Base-by-base conservation (phyloP, 495 filamentous ascomycete genomes). In the Aspergillus bridgeri region DNA sequence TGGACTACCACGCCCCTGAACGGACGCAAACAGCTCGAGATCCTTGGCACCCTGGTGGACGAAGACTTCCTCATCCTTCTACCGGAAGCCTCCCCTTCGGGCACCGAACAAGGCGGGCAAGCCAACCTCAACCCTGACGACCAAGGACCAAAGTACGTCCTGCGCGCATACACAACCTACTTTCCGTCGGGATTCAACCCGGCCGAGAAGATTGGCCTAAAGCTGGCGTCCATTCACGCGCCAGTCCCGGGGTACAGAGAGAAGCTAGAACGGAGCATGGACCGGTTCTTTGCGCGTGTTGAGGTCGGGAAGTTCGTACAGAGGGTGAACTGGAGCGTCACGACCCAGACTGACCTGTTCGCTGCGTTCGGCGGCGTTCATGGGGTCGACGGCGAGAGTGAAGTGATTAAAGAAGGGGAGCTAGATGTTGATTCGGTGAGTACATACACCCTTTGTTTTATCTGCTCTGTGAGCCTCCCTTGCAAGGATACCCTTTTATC, bases 21-120 rank as follows among this genome's bases (percentile, higher is more conserved):
- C 50, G 44, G 24, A 3, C 29, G 38, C 51, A 23, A 43, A 20
- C 42, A 54, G 43, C 74, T 91, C 8, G 56, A 74, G 7, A 76
- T 74, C 19, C 74, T 91, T 6, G 81, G 77, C 51, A 71, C 75
- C 43, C 81, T 80, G 51, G 73, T 92, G 22, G 89, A 93, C 57
- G 84, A 88, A 48, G 91, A 96, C 54, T 83, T 93, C 69, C 81
- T 93, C 24, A 73, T 96, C 51, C 79, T 95, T 3, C 73, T 87
- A 8, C 87, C 87, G 1, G 73, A 75, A 2, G 57, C 47, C 1
- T 48, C 25, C 17, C 9, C 33, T 2, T 38, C 33, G 7, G 7
- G 3, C 33, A 1, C 1, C 6, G 1, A 38, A 11, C 33, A 8
- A 15, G 33, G 13, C 7, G 25, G 7, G 7, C 25, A 27, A 13